A percentile compares a stretch with the other conserved stretches of the same genome.
phyloP scores from a whole-genome alignment of 1,139 yeast species.

The Protomyces inundatus region DNA sequence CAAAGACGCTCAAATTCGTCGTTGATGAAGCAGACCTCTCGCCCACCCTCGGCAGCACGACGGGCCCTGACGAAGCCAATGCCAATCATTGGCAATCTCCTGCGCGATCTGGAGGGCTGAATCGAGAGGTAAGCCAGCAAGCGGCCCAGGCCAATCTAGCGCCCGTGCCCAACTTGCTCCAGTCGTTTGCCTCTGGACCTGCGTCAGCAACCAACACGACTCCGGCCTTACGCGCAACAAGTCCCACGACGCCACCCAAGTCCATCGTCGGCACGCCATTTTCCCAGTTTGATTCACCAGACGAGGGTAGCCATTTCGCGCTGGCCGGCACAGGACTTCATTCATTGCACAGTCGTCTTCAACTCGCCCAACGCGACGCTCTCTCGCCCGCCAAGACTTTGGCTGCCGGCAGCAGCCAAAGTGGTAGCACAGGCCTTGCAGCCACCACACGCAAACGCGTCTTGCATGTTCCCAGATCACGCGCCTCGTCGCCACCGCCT shows the following conservation, averaged over 20 bases:
- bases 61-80: neutral
- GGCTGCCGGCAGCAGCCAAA: neutral
- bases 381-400: neutral
- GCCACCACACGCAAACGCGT: neutral
- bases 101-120: neutral
- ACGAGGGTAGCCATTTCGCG: neutral
- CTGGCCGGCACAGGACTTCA: neutral
- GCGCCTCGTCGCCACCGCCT: constrained; percentile 26
- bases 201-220: neutral
- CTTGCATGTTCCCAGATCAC: constrained; percentile 24
- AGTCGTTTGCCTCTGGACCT: constrained; percentile 1
- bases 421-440: neutral
- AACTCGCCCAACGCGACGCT: neutral
- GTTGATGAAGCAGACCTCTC: neutral
- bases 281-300: neutral
- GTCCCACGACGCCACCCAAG: neutral
- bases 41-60: neutral
- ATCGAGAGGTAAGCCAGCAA: neutral
- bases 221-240: neutral
- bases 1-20: constrained; percentile 16
- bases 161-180: constrained; percentile 10
- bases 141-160: neutral
- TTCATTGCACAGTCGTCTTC: neutral
- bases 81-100: neutral
- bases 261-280: neutral